A percentile compares a stretch with the other conserved stretches of the same genome.
phyloP scores from a whole-genome alignment of 2,329 filamentous ascomycete genomes.

The Diaporthe citri region DNA sequence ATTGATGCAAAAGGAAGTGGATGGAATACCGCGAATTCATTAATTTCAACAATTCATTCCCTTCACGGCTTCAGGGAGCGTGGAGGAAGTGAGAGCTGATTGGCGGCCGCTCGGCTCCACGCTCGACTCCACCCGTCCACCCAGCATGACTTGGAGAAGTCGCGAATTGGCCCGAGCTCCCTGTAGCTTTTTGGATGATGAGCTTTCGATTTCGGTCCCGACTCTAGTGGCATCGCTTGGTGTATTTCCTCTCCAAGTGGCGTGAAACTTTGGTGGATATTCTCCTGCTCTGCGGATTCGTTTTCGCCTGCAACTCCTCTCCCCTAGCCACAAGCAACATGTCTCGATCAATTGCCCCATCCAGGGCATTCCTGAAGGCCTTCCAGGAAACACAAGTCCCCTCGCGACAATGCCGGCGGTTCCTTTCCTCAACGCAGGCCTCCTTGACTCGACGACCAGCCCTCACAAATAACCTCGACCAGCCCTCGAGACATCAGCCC shows the following conservation, averaged over 20 bases:
- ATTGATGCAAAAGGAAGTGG: background rate
- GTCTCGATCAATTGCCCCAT: constrained; percentile 53
- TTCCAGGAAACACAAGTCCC: constrained; percentile 47
- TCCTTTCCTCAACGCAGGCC: constrained; percentile 53
- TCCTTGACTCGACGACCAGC: constrained; percentile 43
- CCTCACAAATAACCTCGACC: constrained; percentile 38
- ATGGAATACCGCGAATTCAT: background rate
- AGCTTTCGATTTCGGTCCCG: constrained; percentile 15
- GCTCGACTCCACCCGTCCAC: constrained; percentile 2
- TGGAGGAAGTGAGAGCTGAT: constrained; percentile 32
- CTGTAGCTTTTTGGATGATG: constrained; percentile 32
- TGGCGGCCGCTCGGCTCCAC: constrained; percentile 23
- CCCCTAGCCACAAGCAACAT: constrained; percentile 46
- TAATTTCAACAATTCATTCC: constrained; percentile 13
- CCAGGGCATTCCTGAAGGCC: constrained; percentile 52
- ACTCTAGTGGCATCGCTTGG: background rate
- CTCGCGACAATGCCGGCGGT: constrained; percentile 56
- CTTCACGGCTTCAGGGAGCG: constrained; percentile 1
- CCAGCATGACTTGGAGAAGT: constrained; percentile 17
- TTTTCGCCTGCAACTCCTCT: background rate
- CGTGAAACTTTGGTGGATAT: constrained; percentile 1
- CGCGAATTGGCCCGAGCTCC: constrained; percentile 35
- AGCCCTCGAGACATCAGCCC: constrained; percentile 44
- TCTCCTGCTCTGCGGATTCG: background rate
- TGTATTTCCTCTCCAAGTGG: constrained; percentile 6